A percentile compares a stretch with the other conserved stretches of the same genome.
Evolutionary conservation across 2,329 filamentous ascomycete genomes (phyloP).

Genomic region (Penicillium frequentans): DNA sequence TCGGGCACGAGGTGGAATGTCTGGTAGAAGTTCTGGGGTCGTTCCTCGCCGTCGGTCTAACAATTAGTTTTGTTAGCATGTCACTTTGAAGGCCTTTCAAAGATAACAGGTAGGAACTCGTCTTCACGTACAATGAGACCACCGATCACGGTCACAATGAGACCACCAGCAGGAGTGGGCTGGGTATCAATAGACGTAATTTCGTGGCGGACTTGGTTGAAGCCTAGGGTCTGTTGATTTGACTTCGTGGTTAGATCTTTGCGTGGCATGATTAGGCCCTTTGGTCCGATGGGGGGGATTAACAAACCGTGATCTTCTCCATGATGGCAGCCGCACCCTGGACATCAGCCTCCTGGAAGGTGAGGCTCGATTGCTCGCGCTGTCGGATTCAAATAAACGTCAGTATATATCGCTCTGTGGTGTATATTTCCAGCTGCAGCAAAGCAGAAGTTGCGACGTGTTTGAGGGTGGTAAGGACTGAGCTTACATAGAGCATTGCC

Average conservation of each 20-base stretch:
- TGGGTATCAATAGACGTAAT: slow-evolving; percentile 80
- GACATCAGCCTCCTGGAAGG: slow-evolving; percentile 74
- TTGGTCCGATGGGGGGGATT: neutral
- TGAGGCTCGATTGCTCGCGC: slow-evolving; percentile 86
- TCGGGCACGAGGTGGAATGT: slow-evolving; percentile 80
- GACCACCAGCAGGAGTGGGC: slow-evolving; percentile 68
- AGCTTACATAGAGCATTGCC: slow-evolving; percentile 74
- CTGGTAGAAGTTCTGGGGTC: slow-evolving; percentile 89
- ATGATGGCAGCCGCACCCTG: slow-evolving; percentile 67
- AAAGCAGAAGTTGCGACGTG: neutral
- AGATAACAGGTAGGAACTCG: no score
- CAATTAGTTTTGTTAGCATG: neutral
- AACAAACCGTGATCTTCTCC: slow-evolving; percentile 75
- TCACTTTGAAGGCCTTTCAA: no score
- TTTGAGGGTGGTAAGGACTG: neutral
- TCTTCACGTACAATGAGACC: slow-evolving; percentile 68
- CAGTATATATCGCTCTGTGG: no score
- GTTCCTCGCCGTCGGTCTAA: slow-evolving; percentile 81
- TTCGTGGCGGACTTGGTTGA: slow-evolving; percentile 77
- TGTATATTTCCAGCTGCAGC: neutral
- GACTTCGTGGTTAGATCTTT: neutral
- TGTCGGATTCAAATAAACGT: slow-evolving; percentile 35
- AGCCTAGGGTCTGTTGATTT: slow-evolving; percentile 66
- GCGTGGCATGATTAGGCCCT: neutral
- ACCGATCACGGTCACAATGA: slow-evolving; percentile 87